Evolutionary conservation across 345 rosid species (phyloP).

Genomic region (Anastatica hierochuntica): DNA sequence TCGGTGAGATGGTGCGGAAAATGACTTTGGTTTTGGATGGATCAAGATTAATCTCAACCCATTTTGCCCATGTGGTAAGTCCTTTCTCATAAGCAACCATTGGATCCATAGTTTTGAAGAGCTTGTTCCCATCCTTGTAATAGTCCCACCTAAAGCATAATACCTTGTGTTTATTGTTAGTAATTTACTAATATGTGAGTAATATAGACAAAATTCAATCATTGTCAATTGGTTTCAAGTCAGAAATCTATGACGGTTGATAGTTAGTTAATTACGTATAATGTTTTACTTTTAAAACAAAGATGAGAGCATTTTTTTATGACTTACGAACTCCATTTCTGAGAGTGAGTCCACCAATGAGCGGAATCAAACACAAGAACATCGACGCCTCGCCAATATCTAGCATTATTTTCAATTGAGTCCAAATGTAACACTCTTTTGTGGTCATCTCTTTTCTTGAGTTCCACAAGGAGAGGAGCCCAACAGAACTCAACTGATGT

Average conservation of each 20-base stretch:
- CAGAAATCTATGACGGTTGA: too few species aligned
- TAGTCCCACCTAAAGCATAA: slow-evolving; percentile 91
- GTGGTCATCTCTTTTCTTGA: slow-evolving; percentile 43
- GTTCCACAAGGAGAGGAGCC: slow-evolving; percentile 91
- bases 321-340: slow-evolving; percentile 29
- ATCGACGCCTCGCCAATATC: slow-evolving; percentile 78
- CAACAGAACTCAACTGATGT: slow-evolving; percentile 75
- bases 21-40: slow-evolving; percentile 43
- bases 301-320: too few species aligned
- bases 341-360: slow-evolving; percentile 99
- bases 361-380: slow-evolving; percentile 89
- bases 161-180: too few species aligned
- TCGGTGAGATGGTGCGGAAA: slow-evolving; percentile 77
- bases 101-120: slow-evolving; percentile 51
- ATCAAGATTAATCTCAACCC: slow-evolving; percentile 78
- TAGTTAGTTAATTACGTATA: too few species aligned
- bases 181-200: too few species aligned
- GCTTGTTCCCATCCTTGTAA: slow-evolving; percentile 36
- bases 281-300: too few species aligned
- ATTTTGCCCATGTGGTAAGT: slow-evolving; percentile 70
- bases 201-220: background rate
- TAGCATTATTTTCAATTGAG: slow-evolving; percentile 81
- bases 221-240: background rate
- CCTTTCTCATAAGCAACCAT: slow-evolving; percentile 63
- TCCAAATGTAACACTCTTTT: slow-evolving; percentile 77